These are phyloP conservation scores for Gynostemma pentaphyllum DNA, from an alignment of 306 rosid genomes.

Conservation along the genomic window DNA sequence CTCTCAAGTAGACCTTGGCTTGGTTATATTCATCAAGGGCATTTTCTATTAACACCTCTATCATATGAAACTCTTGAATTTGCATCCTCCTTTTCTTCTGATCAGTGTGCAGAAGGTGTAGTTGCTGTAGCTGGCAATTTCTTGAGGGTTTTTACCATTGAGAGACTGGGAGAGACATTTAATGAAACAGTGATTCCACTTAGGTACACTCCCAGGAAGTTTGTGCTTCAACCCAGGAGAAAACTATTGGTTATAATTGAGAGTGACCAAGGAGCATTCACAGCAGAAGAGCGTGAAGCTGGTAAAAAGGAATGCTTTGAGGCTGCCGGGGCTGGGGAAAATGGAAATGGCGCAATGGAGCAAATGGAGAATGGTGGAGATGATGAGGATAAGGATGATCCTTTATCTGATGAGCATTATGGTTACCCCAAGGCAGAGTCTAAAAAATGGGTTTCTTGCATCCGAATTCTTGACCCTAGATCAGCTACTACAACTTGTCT, in stretches of 20 bases:
- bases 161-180: slow-evolving; percentile 94
- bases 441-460: slow-evolving; percentile 92
- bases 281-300: slow-evolving; percentile 91
- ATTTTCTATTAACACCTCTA: slow-evolving; percentile 87
- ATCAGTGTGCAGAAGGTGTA: slow-evolving; percentile 93
- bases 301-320: slow-evolving; percentile 82
- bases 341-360: slow-evolving; percentile 63
- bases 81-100: slow-evolving; percentile 92
- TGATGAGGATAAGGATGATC: slow-evolving; percentile 70
- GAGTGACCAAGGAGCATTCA: slow-evolving; percentile 90
- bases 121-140: slow-evolving; percentile 88
- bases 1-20: slow-evolving; percentile 98
- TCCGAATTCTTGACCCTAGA: slow-evolving; percentile 91
- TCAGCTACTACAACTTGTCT: slow-evolving; percentile 75
- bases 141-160: slow-evolving; percentile 81
- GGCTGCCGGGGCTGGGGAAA: slow-evolving; percentile 62
- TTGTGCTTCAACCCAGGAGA: slow-evolving; percentile 72
- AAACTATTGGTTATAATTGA: slow-evolving; percentile 76
- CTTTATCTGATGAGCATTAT: slow-evolving; percentile 81
- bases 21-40: slow-evolving; percentile 95
- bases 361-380: slow-evolving; percentile 94
- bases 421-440: slow-evolving; percentile 95
- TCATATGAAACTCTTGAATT: slow-evolving; percentile 91
- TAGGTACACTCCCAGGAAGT: slow-evolving; percentile 97
- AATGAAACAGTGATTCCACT: slow-evolving; percentile 92